Evolutionary conservation across 139 green algal species (phyloP).

Genomic region (Volvox africanus): DNA sequence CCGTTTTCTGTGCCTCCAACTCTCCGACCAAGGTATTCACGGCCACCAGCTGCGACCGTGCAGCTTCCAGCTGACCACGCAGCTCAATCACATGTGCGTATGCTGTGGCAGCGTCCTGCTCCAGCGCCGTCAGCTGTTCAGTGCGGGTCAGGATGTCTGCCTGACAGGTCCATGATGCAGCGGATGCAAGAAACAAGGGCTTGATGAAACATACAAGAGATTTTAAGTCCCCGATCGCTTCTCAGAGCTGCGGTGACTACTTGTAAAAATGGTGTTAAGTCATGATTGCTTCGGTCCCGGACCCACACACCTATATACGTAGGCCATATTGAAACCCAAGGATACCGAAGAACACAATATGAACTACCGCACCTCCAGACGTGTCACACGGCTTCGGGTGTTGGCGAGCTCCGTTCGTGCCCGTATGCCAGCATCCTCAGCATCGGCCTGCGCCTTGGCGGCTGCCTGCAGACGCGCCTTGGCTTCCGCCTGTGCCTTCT

Average conservation of each 20-base stretch:
- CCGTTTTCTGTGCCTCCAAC: background rate
- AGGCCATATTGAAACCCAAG: no score
- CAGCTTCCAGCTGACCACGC: background rate
- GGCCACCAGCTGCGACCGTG: background rate
- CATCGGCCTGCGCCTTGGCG: conserved; percentile 7
- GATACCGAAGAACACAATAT: no score
- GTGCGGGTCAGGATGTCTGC: background rate
- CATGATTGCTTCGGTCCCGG: no score
- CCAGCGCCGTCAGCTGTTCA: background rate
- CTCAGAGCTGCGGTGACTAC: no score
- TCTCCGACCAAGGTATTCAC: background rate
- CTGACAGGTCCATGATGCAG: background rate
- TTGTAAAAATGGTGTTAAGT: no score
- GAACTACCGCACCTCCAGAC: conserved; percentile 34
- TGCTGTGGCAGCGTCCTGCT: background rate
- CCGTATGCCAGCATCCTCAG: conserved; percentile 33
- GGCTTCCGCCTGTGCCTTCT: background rate
- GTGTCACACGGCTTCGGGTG: background rate
- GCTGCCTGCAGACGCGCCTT: background rate
- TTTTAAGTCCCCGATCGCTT: no score
- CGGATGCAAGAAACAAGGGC: no score
- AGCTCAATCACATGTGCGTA: background rate
- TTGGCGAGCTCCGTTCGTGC: conserved; percentile 35
- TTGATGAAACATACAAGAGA: background rate
- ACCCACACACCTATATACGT: no score